These are phyloP conservation scores for Diaporthe sp. DNA, from an alignment of 2,329 filamentous ascomycete genomes.

Conservation along the genomic window DNA sequence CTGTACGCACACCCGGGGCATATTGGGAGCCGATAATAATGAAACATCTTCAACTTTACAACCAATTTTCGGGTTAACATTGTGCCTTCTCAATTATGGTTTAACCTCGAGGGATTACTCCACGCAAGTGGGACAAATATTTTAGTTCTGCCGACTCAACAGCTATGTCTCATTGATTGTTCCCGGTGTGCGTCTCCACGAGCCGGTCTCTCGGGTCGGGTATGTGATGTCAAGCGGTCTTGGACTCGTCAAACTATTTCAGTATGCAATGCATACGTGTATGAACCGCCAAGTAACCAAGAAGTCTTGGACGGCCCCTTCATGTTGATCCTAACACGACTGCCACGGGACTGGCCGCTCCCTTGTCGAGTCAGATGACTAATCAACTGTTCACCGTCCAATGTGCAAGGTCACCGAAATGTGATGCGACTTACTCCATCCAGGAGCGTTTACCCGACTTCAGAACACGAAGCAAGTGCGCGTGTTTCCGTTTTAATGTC, in stretches of 20 bases:
- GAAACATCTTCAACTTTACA: background rate
- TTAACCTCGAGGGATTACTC: background rate
- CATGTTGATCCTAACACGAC: background rate
- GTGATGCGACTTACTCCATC: background rate
- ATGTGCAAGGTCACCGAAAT: background rate
- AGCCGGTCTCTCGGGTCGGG: background rate
- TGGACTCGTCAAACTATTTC: slow-evolving; percentile 3
- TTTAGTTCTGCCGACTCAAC: fast-evolving
- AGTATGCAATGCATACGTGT: background rate
- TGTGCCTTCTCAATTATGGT: background rate
- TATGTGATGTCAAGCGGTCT: background rate
- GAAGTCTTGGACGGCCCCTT: background rate
- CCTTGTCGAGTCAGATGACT: background rate
- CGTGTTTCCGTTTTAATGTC: background rate
- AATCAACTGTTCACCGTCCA: background rate
- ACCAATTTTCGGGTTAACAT: background rate
- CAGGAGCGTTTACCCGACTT: background rate
- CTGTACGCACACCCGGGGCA: fast-evolving
- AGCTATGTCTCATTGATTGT: no score
- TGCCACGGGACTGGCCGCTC: background rate
- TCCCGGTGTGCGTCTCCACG: no score
- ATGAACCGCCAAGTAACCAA: slow-evolving; percentile 4
- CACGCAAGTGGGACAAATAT: background rate
- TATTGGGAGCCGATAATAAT: background rate
- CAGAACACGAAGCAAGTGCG: background rate